Evolutionary conservation across 306 rosid genomes (phyloP).

Genomic region (Trichosanthes truncata): DNA sequence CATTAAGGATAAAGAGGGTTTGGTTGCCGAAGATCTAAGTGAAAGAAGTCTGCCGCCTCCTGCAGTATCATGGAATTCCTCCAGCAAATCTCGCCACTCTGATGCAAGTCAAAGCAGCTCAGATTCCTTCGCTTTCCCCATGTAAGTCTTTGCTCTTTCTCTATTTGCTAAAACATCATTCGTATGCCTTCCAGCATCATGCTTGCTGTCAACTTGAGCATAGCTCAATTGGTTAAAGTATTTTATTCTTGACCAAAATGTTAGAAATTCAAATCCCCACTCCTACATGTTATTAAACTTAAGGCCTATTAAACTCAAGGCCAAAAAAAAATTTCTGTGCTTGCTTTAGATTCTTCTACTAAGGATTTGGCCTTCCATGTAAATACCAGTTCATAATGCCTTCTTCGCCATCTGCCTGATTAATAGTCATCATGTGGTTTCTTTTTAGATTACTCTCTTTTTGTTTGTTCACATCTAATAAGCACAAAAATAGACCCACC

Average conservation of each 20-base stretch:
- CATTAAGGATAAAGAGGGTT: constrained; percentile 9
- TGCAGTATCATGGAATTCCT: constrained; percentile 14
- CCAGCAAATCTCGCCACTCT: constrained; percentile 24
- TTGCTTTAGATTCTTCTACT: not conserved
- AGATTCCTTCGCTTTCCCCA: constrained; percentile 38
- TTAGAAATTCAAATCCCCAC: too few relatives aligned
- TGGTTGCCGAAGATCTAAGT: constrained; percentile 1
- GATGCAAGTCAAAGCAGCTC: constrained; percentile 22
- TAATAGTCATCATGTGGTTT: constrained; percentile 1
- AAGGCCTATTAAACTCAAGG: not conserved
- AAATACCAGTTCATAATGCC: not conserved
- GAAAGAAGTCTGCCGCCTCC: constrained; percentile 10
- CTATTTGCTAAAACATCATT: not conserved
- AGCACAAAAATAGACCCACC: not conserved
- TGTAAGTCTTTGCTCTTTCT: constrained; percentile 35
- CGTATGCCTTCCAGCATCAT: not conserved
- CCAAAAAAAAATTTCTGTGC: not conserved
- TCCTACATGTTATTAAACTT: not conserved
- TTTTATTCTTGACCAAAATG: not conserved
- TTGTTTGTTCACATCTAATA: not conserved
- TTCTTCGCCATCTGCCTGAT: not conserved
- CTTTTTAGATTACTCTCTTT: not conserved
- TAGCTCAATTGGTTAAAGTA: not conserved
- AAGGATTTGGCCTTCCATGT: not conserved
- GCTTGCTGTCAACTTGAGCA: not conserved